A percentile compares a stretch with the other conserved stretches of the same genome.
These are phyloP conservation scores for Russula foetens DNA, from an alignment of 768 basidiomycete genomes.

Conservation along the genomic window DNA sequence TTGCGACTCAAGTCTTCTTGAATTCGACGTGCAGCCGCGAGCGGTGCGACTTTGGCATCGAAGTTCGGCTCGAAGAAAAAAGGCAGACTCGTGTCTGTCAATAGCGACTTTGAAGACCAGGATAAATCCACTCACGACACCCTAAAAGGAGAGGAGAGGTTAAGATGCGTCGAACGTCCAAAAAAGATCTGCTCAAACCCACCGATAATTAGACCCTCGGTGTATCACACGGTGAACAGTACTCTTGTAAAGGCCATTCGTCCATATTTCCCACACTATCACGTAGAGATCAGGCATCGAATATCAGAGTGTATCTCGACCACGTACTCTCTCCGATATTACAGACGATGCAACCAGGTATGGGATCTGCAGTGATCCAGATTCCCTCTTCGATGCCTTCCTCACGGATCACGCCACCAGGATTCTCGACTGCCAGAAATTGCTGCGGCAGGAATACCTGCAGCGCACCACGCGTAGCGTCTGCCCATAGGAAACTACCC, in stretches of 20 bases:
- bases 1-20: slow-evolving; percentile 24
- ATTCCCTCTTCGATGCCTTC: slow-evolving; percentile 49
- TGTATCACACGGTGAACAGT: slow-evolving; percentile 91
- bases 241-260: slow-evolving; percentile 76
- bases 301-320: not conserved
- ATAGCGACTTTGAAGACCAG: not conserved
- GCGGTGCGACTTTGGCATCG: slow-evolving; percentile 55
- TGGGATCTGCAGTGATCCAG: slow-evolving; percentile 84
- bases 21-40: slow-evolving; percentile 49
- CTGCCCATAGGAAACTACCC: slow-evolving; percentile 77
- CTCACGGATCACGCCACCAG: slow-evolving; percentile 32
- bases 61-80: slow-evolving; percentile 96
- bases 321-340: slow-evolving; percentile 85
- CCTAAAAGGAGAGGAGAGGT: slow-evolving; percentile 29
- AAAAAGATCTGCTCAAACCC: slow-evolving; percentile 1
- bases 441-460: slow-evolving; percentile 64
- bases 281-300: not conserved
- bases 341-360: slow-evolving; percentile 77
- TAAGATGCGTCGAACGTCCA: not conserved
- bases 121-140: slow-evolving; percentile 51
- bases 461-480: slow-evolving; percentile 69
- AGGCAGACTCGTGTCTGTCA: slow-evolving; percentile 47
- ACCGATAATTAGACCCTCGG: slow-evolving; percentile 57
- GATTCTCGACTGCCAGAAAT: slow-evolving; percentile 25
- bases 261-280: slow-evolving; percentile 90